Conservation (phyloP, 2,329 filamentous ascomycete species). For the Aschersonia sp. region DNA sequence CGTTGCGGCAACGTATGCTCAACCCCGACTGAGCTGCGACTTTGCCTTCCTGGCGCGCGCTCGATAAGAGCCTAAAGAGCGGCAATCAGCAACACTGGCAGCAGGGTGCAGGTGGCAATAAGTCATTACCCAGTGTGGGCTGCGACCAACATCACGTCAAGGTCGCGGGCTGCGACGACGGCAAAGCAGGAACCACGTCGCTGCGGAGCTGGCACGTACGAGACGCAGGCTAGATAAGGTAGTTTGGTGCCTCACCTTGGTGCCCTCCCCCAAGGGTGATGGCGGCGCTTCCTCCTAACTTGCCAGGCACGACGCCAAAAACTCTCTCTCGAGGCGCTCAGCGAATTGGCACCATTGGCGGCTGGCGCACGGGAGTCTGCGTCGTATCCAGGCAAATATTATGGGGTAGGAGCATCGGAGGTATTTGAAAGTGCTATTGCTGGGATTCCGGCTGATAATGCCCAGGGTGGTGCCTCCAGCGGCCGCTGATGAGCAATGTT, state of each 20-base stretch:
- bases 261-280: background rate
- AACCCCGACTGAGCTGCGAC: background rate
- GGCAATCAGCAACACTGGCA: too few species aligned
- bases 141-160: background rate
- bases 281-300: background rate
- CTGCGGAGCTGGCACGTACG: background rate
- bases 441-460: background rate
- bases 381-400: background rate
- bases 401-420: background rate
- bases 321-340: background rate
- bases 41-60: background rate
- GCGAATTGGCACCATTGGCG: background rate
- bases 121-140: too few species aligned
- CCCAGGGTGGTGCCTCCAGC: background rate
- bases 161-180: background rate
- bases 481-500: background rate
- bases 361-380: background rate
- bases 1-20: background rate
- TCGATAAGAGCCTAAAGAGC: too few species aligned
- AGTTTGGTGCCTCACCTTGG: background rate
- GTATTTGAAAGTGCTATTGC: background rate
- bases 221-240: background rate
- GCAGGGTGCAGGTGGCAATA: too few species aligned
- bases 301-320: too few species aligned
- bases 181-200: background rate